Evolutionary conservation across 2,329 filamentous ascomycete species (phyloP).

Genomic region (Alternaria burnsii): DNA sequence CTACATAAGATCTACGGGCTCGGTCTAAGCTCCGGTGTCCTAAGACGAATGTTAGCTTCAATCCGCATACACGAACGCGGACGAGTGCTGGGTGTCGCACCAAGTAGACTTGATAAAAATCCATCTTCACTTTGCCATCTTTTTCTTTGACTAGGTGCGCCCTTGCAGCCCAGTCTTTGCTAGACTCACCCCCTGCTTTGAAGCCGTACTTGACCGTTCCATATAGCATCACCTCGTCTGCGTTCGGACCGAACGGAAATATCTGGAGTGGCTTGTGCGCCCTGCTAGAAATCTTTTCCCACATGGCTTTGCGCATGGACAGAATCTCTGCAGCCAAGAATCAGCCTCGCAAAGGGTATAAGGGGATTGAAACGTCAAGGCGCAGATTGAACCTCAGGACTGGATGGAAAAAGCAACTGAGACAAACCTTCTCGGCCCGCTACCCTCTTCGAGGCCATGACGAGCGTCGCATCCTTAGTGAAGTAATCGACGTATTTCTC

Average conservation of each 20-base stretch:
- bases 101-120: constrained; percentile 64
- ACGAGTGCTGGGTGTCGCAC: constrained; percentile 49
- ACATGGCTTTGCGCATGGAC: constrained; percentile 60
- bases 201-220: constrained; percentile 63
- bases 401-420: constrained; percentile 6
- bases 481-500: constrained; percentile 60
- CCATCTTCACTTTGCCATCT: constrained; percentile 63
- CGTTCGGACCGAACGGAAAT: constrained; percentile 58
- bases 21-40: constrained; percentile 29
- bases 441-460: constrained; percentile 61
- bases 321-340: constrained; percentile 57
- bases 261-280: constrained; percentile 59
- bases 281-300: constrained; percentile 60
- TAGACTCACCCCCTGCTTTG: constrained; percentile 58
- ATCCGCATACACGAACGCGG: not conserved
- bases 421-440: constrained; percentile 56
- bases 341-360: constrained; percentile 2
- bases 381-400: not conserved
- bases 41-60: constrained; percentile 18
- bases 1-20: constrained; percentile 14
- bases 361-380: not conserved
- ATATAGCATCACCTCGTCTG: constrained; percentile 63
- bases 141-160: constrained; percentile 61
- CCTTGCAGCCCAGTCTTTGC: constrained; percentile 64
- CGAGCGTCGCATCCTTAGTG: constrained; percentile 58